These are phyloP conservation scores for Euphorbia pulcherrima DNA, from an alignment of 345 rosid genomes.

Conservation along the genomic window DNA sequence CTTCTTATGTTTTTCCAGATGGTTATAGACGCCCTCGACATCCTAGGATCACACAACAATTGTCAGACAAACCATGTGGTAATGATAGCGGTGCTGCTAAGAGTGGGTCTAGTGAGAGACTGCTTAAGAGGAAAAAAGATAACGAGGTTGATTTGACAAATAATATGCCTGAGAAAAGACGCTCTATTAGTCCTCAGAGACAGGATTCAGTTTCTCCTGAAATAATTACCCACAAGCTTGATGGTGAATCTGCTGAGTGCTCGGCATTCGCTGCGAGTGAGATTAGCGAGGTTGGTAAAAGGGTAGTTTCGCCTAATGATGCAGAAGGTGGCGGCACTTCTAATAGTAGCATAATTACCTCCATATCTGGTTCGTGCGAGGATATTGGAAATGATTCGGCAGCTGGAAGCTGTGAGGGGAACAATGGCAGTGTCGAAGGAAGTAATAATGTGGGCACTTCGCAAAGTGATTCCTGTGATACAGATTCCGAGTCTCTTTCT, in stretches of 20 bases:
- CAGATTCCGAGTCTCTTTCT: constrained; percentile 32
- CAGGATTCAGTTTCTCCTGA: constrained; percentile 34
- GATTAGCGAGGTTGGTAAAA: constrained; percentile 1
- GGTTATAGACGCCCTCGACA: constrained; percentile 38
- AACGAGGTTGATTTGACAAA: constrained; percentile 24
- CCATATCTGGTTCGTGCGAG: constrained; percentile 33
- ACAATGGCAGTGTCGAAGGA: constrained; percentile 41
- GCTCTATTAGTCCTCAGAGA: constrained; percentile 27
- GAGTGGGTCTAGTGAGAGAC: constrained; percentile 27
- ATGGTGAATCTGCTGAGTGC: constrained; percentile 5
- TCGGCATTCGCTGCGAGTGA: constrained; percentile 2
- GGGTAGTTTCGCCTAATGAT: background rate
- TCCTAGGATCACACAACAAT: constrained; percentile 25
- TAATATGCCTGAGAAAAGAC: constrained; percentile 27
- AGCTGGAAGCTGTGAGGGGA: constrained; percentile 39
- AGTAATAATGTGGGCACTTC: constrained; percentile 33
- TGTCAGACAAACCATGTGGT: constrained; percentile 24
- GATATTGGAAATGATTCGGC: constrained; percentile 34
- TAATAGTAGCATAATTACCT: constrained; percentile 29
- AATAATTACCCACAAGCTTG: constrained; percentile 19
- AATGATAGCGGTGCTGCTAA: constrained; percentile 29
- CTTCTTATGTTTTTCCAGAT: constrained; percentile 50
- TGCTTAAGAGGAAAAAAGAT: constrained; percentile 45
- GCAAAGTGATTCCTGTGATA: constrained; percentile 43
- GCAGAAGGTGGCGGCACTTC: constrained; percentile 22